Base-by-base conservation (phyloP, 1,284 basidiomycete species). In the Jaminaea rosea region DNA sequence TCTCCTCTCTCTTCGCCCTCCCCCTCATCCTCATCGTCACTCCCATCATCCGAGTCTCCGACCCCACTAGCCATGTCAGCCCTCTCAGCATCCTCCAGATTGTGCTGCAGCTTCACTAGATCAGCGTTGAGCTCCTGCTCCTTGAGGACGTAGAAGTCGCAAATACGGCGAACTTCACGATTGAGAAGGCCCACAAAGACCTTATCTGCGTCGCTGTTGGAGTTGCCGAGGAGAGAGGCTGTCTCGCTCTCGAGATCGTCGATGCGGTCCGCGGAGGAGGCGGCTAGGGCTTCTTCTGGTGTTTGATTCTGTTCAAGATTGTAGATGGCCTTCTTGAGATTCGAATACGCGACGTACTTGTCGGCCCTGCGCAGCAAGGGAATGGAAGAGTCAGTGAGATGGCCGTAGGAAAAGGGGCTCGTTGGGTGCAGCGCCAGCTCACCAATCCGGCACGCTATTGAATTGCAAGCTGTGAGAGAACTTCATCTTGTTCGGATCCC, bases 361-460 rank as follows among this genome's bases (percentile, higher is more conserved):
- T 27, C 31, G 23, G 27, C 37, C 27, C 26, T n/a, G n/a, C n/a
- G n/a, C n/a, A n/a, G n/a, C n/a, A n/a, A n/a, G n/a, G n/a, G n/a
- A n/a, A n/a, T n/a, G n/a, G n/a, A n/a, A n/a, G n/a, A n/a, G n/a
- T n/a, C n/a, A n/a, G n/a, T n/a, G n/a, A n/a, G n/a, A n/a, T n/a
- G n/a, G n/a, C n/a, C n/a, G n/a, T n/a, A n/a, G n/a, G n/a, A n/a
- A n/a, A n/a, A n/a, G n/a, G n/a, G n/a, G n/a, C n/a, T n/a, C n/a
- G n/a, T n/a, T n/a, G n/a, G n/a, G n/a, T n/a, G n/a, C n/a, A n/a
- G n/a, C n/a, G n/a, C n/a, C n/a, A n/a, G n/a, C n/a, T n/a, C n/a
- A n/a, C 91, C 92, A 96, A 59, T 96, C 91, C 1, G 89, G 81
- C 36, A 92, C 87, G 21, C 88, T 86, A 69, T 96, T 94, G 77